Evolutionary conservation across 108 stramenopile species (phyloP).

Genomic region (Skeletonema grethae): DNA sequence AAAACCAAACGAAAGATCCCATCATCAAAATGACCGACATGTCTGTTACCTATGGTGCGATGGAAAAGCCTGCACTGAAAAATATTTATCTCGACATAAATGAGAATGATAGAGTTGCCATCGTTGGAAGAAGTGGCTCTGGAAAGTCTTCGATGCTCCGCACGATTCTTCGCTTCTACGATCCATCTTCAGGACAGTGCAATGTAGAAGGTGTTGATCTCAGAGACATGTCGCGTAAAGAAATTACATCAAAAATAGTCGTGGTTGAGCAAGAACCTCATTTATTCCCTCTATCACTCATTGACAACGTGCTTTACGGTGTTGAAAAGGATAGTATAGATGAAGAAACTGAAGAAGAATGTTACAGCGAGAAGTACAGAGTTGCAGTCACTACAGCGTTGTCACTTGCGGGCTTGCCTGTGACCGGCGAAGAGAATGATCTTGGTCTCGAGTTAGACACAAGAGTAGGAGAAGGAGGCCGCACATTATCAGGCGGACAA

Average conservation of each 20-base stretch:
- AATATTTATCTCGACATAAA: conserved; percentile 74
- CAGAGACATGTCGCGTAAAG: conserved; percentile 66
- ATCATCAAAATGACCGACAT: conserved; percentile 70
- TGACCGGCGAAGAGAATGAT: conserved; percentile 67
- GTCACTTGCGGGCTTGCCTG: conserved; percentile 65
- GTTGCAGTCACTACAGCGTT: conserved; percentile 57
- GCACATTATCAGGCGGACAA: conserved; percentile 92
- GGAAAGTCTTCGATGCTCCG: conserved; percentile 93
- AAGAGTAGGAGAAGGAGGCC: conserved; percentile 91
- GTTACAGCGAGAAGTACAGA: conserved; percentile 67
- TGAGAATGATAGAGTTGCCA: conserved; percentile 88
- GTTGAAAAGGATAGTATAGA: conserved; percentile 72
- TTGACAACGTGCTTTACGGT: conserved; percentile 93
- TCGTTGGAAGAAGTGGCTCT: conserved; percentile 92
- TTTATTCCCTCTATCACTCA: conserved; percentile 87
- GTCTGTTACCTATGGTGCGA: conserved; percentile 66
- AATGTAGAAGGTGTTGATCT: conserved; percentile 81
- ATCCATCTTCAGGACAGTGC: conserved; percentile 83
- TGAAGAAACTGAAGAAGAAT: conserved; percentile 60
- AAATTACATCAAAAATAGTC: conserved; percentile 74
- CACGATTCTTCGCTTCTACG: conserved; percentile 92
- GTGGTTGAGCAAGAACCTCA: conserved; percentile 92
- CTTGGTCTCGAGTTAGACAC: conserved; percentile 88
- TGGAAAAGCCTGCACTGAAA: conserved; percentile 72
- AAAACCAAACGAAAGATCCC: conserved; percentile 23